These are phyloP conservation scores for Hymenoscyphus repandus DNA, from an alignment of 2,329 filamentous ascomycete genomes.

Conservation along the genomic window DNA sequence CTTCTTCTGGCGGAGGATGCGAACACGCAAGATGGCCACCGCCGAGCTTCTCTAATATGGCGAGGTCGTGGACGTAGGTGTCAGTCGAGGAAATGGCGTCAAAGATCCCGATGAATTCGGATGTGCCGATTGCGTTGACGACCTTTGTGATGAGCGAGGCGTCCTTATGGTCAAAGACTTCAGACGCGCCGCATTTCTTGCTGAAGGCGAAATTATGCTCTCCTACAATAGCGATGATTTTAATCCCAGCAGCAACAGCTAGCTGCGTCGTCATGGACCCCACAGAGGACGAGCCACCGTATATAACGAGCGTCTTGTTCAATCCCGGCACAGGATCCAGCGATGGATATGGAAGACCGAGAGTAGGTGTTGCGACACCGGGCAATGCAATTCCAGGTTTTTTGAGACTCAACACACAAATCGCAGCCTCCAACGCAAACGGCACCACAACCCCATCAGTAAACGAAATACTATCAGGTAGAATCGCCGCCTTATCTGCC, in stretches of 20 bases:
- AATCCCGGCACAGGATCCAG: constrained; percentile 21
- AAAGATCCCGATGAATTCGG: constrained; percentile 27
- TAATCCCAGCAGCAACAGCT: constrained; percentile 38
- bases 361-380: constrained; percentile 27
- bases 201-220: constrained; percentile 21
- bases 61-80: constrained; percentile 32
- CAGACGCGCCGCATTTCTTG: constrained; percentile 18
- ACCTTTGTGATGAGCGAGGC: constrained; percentile 19
- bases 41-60: constrained; percentile 22
- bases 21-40: constrained; percentile 33
- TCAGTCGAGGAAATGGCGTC: constrained; percentile 32
- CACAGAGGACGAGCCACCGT: constrained; percentile 46
- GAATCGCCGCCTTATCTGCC: constrained; percentile 15
- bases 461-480: constrained; percentile 28
- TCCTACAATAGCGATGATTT: constrained; percentile 40
- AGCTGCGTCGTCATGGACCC: constrained; percentile 44
- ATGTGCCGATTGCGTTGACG: constrained; percentile 16
- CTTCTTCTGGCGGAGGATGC: constrained; percentile 32
- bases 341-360: constrained; percentile 20
- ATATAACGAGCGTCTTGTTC: constrained; percentile 38
- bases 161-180: constrained; percentile 26
- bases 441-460: constrained; percentile 30
- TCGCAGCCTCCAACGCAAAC: constrained; percentile 27
- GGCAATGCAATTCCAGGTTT: constrained; percentile 17
- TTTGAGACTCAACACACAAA: constrained; percentile 25